Evolutionary conservation across 352 stramenopile genomes (phyloP).

Genomic region (Phytophthora pisi): DNA sequence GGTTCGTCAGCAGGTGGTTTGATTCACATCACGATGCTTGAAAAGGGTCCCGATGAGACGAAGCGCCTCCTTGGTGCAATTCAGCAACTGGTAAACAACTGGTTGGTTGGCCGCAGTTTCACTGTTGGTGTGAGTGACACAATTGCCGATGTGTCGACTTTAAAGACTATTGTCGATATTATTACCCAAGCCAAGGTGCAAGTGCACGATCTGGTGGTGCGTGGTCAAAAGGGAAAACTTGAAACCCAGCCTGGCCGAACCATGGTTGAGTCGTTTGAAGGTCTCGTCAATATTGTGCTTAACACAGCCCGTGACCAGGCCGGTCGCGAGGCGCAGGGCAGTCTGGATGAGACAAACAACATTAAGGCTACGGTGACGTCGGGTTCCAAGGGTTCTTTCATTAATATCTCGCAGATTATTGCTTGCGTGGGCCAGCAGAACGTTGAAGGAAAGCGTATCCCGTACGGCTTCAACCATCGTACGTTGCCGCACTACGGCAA

Average conservation of each 20-base stretch:
- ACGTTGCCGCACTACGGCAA: conserved; percentile 97
- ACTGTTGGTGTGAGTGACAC: conserved; percentile 99
- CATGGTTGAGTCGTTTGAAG: conserved; percentile 99
- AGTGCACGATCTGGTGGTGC: conserved; percentile 94
- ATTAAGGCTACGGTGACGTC: conserved; percentile 99
- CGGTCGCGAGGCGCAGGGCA: conserved; percentile 80
- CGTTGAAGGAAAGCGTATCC: conserved; percentile 98
- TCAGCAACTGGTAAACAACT: conserved; percentile 99
- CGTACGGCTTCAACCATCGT: conserved; percentile 94
- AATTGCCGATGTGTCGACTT: conserved; percentile 97
- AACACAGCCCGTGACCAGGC: conserved; percentile 89
- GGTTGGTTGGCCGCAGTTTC: conserved; percentile 97
- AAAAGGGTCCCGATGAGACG: conserved; percentile 91
- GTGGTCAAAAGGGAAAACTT: conserved; percentile 97
- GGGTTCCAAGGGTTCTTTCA: conserved; percentile 99
- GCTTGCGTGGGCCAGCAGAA: conserved; percentile 99
- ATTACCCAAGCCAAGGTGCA: conserved; percentile 98
- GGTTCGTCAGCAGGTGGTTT: conserved; percentile 96
- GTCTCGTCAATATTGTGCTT: conserved; percentile 97
- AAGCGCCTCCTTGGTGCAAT: conserved; percentile 91
- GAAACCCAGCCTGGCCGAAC: conserved; percentile 98
- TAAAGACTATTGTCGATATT: conserved; percentile 98
- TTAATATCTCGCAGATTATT: conserved; percentile 99
- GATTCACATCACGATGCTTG: conserved; percentile 97
- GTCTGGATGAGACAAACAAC: conserved; percentile 97